Base-by-base conservation (phyloP, 192 early-diverging fungal species). In the Gryganskiella cystojenkinii region DNA sequence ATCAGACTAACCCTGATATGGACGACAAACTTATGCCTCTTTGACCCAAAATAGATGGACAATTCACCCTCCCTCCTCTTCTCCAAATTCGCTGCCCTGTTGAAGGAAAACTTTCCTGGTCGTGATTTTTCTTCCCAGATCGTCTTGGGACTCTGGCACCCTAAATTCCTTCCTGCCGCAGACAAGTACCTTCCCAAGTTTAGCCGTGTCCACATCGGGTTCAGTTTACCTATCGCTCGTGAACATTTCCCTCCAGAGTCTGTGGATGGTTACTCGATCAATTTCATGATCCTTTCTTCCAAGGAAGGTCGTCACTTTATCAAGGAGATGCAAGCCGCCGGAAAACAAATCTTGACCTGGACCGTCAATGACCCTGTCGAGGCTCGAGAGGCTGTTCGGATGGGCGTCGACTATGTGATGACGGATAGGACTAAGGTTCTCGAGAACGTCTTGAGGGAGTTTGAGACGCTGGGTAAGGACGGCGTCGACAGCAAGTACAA, bases 141-240 rank as follows among this genome's bases (percentile, higher is more conserved):
- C 6, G 70, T 84, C 4, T 62, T 89, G 67, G 87, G 87, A 27
- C 68, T 89, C 19, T 87, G 87, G 85, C 81, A 84, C 53, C 79
- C 80, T 22, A 82, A 82, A 24, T 89, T 87, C 49, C 56, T 89
- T 4, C 52, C 80, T 7, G 74, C 58, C n/a, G 81, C 81, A 9
- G 63, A 82, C 50, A 67, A 68, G 20, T 73, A 82, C 33, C 79
- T 89, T 42, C 66, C 80, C 0, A 64, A 61, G 3, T 83, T 83
- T 57, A 79, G 80, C 27, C 64, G 84, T 3, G 57, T 82, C n/a
- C 81, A 84, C 47, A 89, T 89, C 64, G 85, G 87, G 0, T 34
- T 81, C 3, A 85, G 84, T 10, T 44, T 89, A 7, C n/a, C 44
- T 1, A 82, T 80, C 30, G 85, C 87, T 9, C 52, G 49, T 3